These are phyloP conservation scores for Pichia nakasei DNA, from an alignment of 805 yeast genomes.

Conservation along the genomic window DNA sequence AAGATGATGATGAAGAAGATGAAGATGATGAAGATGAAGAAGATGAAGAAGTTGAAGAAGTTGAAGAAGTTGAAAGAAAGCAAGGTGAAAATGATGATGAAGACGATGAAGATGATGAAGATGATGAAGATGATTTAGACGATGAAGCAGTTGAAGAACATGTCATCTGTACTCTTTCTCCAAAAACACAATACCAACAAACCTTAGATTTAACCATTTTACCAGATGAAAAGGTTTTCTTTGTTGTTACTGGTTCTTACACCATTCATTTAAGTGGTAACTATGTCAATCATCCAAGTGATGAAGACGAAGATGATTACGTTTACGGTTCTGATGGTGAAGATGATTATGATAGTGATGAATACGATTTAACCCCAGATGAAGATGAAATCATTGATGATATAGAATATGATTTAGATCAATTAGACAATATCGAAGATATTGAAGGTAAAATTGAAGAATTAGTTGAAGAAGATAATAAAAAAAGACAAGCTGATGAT, in stretches of 20 bases:
- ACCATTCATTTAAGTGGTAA: constrained; percentile 90
- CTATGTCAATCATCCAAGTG: constrained; percentile 93
- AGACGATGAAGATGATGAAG: constrained; percentile 42
- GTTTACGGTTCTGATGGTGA: constrained; percentile 38
- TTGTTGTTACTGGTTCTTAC: constrained; percentile 94
- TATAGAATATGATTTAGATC: constrained; percentile 50
- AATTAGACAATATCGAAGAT: constrained; percentile 61
- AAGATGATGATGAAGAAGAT: constrained; percentile 36
- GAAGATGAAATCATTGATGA: constrained; percentile 53
- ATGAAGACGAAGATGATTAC: constrained; percentile 49
- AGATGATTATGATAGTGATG: constrained; percentile 45
- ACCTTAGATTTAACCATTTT: constrained; percentile 80
- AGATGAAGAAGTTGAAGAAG: constrained; percentile 21
- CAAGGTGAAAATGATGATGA: constrained; percentile 30
- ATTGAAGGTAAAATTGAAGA: constrained; percentile 68
- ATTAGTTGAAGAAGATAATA: constrained; percentile 54
- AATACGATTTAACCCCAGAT: constrained; percentile 65
- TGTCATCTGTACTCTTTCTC: constrained; percentile 84
- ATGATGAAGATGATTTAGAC: constrained; percentile 44
- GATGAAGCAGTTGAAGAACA: constrained; percentile 77
- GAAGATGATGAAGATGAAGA: constrained; percentile 28
- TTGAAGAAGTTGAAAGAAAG: constrained; percentile 20
- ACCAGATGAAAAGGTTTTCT: constrained; percentile 90
- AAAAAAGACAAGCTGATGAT: constrained; percentile 28
- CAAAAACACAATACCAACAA: constrained; percentile 81